Evolutionary conservation across 768 basidiomycete genomes (phyloP), one percentile per base, ranked within the genome.

Genomic region (Ramaria sp.): DNA sequence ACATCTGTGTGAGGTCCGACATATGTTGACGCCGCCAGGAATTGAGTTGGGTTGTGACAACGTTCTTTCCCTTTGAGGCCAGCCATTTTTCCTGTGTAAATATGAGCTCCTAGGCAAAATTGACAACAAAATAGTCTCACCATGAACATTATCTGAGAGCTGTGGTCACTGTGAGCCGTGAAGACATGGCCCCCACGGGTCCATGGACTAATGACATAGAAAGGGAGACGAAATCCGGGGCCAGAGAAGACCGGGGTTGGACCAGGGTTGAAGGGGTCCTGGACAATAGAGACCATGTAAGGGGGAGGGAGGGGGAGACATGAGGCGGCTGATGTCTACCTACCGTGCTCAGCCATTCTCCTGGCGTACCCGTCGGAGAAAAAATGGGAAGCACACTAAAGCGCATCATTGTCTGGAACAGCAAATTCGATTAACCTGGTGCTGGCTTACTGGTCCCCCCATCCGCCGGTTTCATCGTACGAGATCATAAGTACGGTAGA

Each of bases 401-500:
- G n/a, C 5, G 4, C 49, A 39, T 20, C 24, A 27, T 13, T 5
- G 19, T 7, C 37, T 20, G 39, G n/a, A 41, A 41, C 13, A 41
- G 39, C n/a, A 5, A 5, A 27, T 27, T 27, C 27, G 27, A n/a
- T 33, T 52, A 5, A 17, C 4, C 24, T 11, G 30, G 4, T 13
- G 19, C 15, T 7, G 17, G 50, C 46, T 15, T 38, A 52, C 49
- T 59, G 58, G 46, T 59, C 59, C 3, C 5, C 45, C 59, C 59
- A 61, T n/a, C 60, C 60, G 11, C 60, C 60, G 31, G 52, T 59
- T 48, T 61, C 60, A 43, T 61, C 60, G 42, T 61, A 61, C 1
- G 53, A 55, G 24, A 61, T 55, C 24, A 61, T 30, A 3, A 61
- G 38, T 11, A 56, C 45, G 12, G 60, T 61, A 1, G 24, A 54